Evolutionary conservation across 371 early-diverging fungal genomes (phyloP).

Genomic region (Actinomortierella ambigua): DNA sequence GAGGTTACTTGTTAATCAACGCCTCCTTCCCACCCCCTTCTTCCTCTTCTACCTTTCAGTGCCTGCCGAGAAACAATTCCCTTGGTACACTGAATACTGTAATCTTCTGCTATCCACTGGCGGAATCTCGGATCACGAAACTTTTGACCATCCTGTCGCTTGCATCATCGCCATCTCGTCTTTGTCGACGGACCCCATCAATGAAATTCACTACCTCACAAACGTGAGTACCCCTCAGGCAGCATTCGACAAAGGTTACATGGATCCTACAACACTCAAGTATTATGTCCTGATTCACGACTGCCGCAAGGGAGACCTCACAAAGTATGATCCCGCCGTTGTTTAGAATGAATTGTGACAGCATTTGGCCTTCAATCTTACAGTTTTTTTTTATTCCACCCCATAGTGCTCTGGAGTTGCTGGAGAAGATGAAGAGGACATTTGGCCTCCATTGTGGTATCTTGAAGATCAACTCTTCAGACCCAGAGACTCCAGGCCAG

Average conservation of each 20-base stretch:
- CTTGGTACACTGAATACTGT: slow-evolving; percentile 90
- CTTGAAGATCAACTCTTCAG: slow-evolving; percentile 60
- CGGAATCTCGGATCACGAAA: slow-evolving; percentile 86
- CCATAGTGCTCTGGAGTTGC: slow-evolving; percentile 59
- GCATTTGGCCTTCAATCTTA: neutral
- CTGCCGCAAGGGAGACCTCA: slow-evolving; percentile 54
- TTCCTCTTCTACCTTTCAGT: slow-evolving; percentile 22
- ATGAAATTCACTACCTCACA: slow-evolving; percentile 64
- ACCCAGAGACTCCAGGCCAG: slow-evolving; percentile 16
- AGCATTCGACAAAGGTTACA: slow-evolving; percentile 67
- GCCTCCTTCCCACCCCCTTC: neutral
- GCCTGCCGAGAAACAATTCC: slow-evolving; percentile 61
- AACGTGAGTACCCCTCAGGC: slow-evolving; percentile 58
- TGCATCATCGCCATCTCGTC: slow-evolving; percentile 83
- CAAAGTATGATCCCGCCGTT: slow-evolving; percentile 52
- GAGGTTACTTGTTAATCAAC: neutral
- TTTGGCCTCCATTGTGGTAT: slow-evolving; percentile 72
- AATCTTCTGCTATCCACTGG: slow-evolving; percentile 65
- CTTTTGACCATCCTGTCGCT: slow-evolving; percentile 94
- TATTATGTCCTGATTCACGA: slow-evolving; percentile 83
- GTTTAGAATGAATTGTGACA: neutral
- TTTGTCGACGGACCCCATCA: slow-evolving; percentile 77
- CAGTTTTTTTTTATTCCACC: neutral
- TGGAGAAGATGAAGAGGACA: slow-evolving; percentile 68
- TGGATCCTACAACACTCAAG: slow-evolving; percentile 68